phyloP scores from a whole-genome alignment of 495 filamentous ascomycete species.

The Trypethelium eluteriae region DNA sequence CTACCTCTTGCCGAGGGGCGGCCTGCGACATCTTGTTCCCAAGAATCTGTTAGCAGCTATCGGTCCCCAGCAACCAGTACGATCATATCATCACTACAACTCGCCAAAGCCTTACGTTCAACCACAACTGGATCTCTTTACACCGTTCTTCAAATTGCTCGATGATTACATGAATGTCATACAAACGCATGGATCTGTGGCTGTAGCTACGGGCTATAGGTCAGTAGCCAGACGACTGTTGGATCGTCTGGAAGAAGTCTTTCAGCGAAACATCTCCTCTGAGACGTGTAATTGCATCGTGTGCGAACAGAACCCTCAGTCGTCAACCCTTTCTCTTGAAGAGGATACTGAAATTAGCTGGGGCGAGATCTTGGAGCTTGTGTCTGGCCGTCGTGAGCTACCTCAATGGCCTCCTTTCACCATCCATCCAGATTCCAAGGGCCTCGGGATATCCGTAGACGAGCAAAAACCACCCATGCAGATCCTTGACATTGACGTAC shows the following conservation, averaged over 20 bases:
- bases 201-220: conserved; percentile 90
- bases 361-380: conserved; percentile 91
- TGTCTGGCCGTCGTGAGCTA: conserved; percentile 76
- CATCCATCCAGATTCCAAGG: conserved; percentile 46
- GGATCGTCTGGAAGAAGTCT: conserved; percentile 89
- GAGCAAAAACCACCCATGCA: conserved; percentile 57
- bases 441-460: conserved; percentile 46
- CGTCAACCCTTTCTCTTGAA: conserved; percentile 35
- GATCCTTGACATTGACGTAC: conserved; percentile 84
- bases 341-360: conserved; percentile 69
- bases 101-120: conserved; percentile 37
- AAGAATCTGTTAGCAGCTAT: conserved; percentile 53
- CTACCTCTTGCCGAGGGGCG: conserved; percentile 81
- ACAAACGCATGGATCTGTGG: conserved; percentile 73
- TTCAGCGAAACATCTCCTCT: conserved; percentile 79
- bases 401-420: conserved; percentile 83
- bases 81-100: conserved; percentile 41
- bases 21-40: conserved; percentile 57
- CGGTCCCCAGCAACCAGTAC: conserved; percentile 23
- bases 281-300: conserved; percentile 73
- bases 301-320: conserved; percentile 46
- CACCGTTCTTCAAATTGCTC: conserved; percentile 68
- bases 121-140: conserved; percentile 47
- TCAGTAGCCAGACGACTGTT: conserved; percentile 86
- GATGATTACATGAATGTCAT: conserved; percentile 82